These are phyloP conservation scores for Drechmeria coniospora DNA, from an alignment of 2,329 filamentous ascomycete genomes.

Conservation along the genomic window DNA sequence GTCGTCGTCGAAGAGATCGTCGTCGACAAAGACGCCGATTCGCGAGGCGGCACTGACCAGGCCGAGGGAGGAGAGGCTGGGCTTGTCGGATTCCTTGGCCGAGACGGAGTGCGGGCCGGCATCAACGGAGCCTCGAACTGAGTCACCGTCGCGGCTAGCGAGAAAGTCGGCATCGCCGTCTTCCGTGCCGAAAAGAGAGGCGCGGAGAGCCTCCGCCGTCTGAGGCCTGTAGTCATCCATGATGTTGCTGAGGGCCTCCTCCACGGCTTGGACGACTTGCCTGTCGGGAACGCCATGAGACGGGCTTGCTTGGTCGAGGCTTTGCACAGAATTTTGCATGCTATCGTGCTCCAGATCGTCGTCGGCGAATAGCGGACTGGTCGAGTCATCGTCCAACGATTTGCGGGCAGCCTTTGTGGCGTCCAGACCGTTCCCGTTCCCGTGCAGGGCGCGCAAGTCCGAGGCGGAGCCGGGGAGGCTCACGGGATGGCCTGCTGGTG, in stretches of 20 bases:
- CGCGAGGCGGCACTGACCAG: slow-evolving; percentile 76
- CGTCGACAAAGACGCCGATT: slow-evolving; percentile 83
- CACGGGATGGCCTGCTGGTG: slow-evolving; percentile 18
- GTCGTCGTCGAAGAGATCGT: slow-evolving; percentile 86
- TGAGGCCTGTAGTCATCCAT: slow-evolving; percentile 61
- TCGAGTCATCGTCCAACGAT: slow-evolving; percentile 51
- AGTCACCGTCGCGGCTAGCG: slow-evolving; percentile 40
- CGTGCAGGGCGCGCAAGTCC: slow-evolving; percentile 25
- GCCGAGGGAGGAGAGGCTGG: slow-evolving; percentile 80
- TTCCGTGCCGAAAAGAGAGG: slow-evolving; percentile 43
- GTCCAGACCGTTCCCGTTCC: slow-evolving; percentile 24
- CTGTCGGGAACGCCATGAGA: slow-evolving; percentile 51
- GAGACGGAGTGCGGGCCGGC: slow-evolving; percentile 15
- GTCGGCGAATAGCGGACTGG: slow-evolving; percentile 58
- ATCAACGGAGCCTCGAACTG: slow-evolving; percentile 48
- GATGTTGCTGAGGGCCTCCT: slow-evolving; percentile 81
- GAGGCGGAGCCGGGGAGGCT: slow-evolving; percentile 31
- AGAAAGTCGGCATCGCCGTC: slow-evolving; percentile 31
- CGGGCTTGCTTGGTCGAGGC: slow-evolving; percentile 51
- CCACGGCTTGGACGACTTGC: slow-evolving; percentile 80
- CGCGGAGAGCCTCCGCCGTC: slow-evolving; percentile 46
- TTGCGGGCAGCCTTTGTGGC: slow-evolving; percentile 32
- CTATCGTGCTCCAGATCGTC: slow-evolving; percentile 61
- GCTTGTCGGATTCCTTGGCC: slow-evolving; percentile 45
- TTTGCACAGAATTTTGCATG: slow-evolving; percentile 57